These are phyloP conservation scores for Pyrenophora seminiperda DNA, from an alignment of 2,329 filamentous ascomycete genomes.

Conservation along the genomic window DNA sequence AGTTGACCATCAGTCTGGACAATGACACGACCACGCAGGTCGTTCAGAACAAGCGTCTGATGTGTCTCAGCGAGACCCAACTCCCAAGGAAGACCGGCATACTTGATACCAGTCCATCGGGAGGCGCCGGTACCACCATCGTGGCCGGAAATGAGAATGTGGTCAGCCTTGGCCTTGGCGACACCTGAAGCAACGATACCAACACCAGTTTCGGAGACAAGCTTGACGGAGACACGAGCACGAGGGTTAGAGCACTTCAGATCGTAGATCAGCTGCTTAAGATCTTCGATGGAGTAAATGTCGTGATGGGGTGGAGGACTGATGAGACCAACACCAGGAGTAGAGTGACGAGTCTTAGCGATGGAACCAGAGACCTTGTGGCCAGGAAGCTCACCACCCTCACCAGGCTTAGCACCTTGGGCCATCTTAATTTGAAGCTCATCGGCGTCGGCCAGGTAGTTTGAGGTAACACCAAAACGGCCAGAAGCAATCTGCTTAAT, in stretches of 20 bases:
- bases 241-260: conserved; percentile 95
- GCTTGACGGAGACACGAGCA: conserved; percentile 91
- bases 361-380: conserved; percentile 97
- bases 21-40: conserved; percentile 91
- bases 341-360: conserved; percentile 92
- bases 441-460: conserved; percentile 92
- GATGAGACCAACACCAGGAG: conserved; percentile 93
- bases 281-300: conserved; percentile 97
- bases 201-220: conserved; percentile 95
- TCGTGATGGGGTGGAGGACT: conserved; percentile 96
- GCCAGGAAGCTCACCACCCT: conserved; percentile 94
- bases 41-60: conserved; percentile 93
- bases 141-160: conserved; percentile 95
- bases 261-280: conserved; percentile 98
- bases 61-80: conserved; percentile 95
- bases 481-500: conserved; percentile 98
- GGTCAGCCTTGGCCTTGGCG: conserved; percentile 94
- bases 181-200: conserved; percentile 98
- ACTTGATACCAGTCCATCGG: conserved; percentile 98
- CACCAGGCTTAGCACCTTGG: conserved; percentile 95
- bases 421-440: conserved; percentile 99
- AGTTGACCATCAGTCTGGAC: conserved; percentile 97
- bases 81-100: conserved; percentile 96
- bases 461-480: conserved; percentile 93
- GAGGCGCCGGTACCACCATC: conserved; percentile 97